Conservation (phyloP, 1,284 basidiomycete species). For the Austroboletus novae-zelandiae region DNA sequence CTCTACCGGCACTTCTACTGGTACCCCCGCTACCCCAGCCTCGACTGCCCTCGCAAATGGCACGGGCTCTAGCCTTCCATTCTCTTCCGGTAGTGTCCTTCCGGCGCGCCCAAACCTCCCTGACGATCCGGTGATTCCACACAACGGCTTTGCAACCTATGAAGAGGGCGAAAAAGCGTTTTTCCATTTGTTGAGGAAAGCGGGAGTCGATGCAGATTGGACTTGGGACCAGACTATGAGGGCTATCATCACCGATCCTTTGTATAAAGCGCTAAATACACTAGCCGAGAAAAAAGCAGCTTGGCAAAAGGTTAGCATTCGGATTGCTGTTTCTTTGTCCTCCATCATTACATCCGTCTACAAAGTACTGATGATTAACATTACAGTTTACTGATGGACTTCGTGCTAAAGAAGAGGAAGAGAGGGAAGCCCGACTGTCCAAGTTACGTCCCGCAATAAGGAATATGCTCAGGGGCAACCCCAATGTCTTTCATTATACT, state of each 20-base stretch:
- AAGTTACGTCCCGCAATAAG: constrained; percentile 81
- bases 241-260: constrained; percentile 94
- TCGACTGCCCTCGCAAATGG: constrained; percentile 38
- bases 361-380: constrained; percentile 8
- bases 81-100: constrained; percentile 56
- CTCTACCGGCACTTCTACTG: constrained; percentile 2
- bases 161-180: constrained; percentile 96
- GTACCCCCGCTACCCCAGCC: constrained; percentile 8
- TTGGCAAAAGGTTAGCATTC: constrained; percentile 77
- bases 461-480: constrained; percentile 81
- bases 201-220: constrained; percentile 88
- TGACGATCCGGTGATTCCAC: constrained; percentile 81
- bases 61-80: constrained; percentile 51
- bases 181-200: constrained; percentile 82
- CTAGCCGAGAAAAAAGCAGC: constrained; percentile 92
- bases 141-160: constrained; percentile 81
- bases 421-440: constrained; percentile 74
- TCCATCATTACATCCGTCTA: neutral
- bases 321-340: neutral
- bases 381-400: constrained; percentile 68
- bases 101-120: constrained; percentile 76
- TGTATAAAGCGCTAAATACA: constrained; percentile 93
- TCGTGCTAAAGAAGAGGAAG: constrained; percentile 70
- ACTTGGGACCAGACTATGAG: constrained; percentile 99
- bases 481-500: constrained; percentile 84